A percentile compares a stretch with the other conserved stretches of the same genome.
Conservation (phyloP, 2,329 filamentous ascomycete species). For the Diaporthe sp. region DNA sequence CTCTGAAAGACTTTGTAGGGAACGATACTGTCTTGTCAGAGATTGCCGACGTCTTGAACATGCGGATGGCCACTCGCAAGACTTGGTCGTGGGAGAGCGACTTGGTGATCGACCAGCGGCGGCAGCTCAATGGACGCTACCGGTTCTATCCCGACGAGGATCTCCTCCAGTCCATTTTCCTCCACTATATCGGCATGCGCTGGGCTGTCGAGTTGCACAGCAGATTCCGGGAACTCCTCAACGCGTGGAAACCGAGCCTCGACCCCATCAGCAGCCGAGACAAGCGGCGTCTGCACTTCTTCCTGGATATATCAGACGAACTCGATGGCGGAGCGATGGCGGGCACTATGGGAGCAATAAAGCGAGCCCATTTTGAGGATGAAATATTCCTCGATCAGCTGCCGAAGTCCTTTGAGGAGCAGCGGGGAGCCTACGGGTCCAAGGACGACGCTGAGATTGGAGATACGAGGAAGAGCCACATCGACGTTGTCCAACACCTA, state of each 20-base stretch:
- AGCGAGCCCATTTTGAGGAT: constrained; percentile 53
- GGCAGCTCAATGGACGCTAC: constrained; percentile 64
- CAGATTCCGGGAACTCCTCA: constrained; percentile 41
- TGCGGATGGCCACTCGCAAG: constrained; percentile 55
- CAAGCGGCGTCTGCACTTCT: constrained; percentile 59
- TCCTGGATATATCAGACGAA: constrained; percentile 49
- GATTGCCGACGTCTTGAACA: constrained; percentile 61
- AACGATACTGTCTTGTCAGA: constrained; percentile 54
- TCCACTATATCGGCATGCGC: constrained; percentile 56
- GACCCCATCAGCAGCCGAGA: constrained; percentile 50
- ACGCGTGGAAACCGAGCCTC: constrained; percentile 51
- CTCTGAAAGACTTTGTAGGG: constrained; percentile 51
- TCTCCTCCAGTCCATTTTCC: constrained; percentile 57
- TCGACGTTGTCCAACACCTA: constrained; percentile 68
- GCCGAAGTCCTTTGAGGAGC: constrained; percentile 56
- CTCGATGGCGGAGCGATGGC: neutral
- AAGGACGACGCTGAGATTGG: constrained; percentile 52
- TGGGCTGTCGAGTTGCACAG: constrained; percentile 53
- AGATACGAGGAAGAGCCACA: constrained; percentile 56
- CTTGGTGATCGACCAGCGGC: constrained; percentile 54
- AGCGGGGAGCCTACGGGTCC: constrained; percentile 53
- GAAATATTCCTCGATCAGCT: constrained; percentile 71
- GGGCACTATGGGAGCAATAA: constrained; percentile 50
- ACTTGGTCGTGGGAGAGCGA: constrained; percentile 56
- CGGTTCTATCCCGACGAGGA: constrained; percentile 70